phyloP scores from a whole-genome alignment of 2,329 filamentous ascomycete genomes.

The Arthroderma sp. region DNA sequence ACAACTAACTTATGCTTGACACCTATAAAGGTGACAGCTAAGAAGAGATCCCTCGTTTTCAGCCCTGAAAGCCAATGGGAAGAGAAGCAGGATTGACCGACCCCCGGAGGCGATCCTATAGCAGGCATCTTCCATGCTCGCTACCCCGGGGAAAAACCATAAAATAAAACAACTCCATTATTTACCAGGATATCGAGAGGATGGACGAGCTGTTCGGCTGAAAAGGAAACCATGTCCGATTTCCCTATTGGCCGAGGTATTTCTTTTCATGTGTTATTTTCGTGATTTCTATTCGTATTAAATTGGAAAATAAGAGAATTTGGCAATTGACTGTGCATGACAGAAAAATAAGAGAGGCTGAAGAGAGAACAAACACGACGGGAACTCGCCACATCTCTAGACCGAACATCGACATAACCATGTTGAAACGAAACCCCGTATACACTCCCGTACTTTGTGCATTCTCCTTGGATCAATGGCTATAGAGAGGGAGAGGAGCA shows the following conservation, averaged over 20 bases:
- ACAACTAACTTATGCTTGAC: too few species aligned
- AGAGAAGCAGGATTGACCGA: not conserved
- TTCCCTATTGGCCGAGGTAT: not conserved
- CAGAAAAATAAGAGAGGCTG: not conserved
- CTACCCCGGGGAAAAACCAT: constrained; percentile 3
- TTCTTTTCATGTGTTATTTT: not conserved
- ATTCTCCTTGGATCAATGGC: too few species aligned
- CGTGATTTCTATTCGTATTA: constrained; percentile 2
- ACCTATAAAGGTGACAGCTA: not conserved
- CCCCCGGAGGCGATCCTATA: constrained; percentile 3
- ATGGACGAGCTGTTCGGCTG: not conserved
- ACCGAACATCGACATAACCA: not conserved
- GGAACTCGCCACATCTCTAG: not conserved
- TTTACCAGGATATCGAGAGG: not conserved
- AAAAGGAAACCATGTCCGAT: not conserved
- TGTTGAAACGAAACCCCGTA: too few species aligned
- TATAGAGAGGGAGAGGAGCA: too few species aligned
- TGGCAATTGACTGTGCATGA: too few species aligned
- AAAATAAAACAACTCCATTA: constrained; percentile 1
- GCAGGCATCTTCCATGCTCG: not conserved
- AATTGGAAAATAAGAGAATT: not conserved
- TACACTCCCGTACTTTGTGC: too few species aligned
- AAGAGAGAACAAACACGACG: not conserved
- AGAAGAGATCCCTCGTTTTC: not conserved
- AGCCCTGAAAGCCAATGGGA: not conserved